These are phyloP conservation scores for Byssochlamys sp. DNA, from an alignment of 2,329 filamentous ascomycete species.

Conservation along the genomic window DNA sequence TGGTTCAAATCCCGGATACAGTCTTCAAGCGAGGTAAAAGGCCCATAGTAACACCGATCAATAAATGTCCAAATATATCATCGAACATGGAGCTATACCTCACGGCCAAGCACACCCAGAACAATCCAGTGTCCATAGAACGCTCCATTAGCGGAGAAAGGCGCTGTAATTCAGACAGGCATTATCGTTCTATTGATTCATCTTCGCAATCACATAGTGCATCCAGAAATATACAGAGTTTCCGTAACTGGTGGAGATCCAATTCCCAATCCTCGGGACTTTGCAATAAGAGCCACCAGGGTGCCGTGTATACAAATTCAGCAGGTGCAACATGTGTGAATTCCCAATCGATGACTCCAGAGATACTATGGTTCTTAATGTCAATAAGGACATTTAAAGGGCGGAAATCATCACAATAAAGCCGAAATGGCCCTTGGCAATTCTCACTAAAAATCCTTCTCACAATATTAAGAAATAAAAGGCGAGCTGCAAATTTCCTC, in stretches of 20 bases:
- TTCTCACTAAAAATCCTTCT: conserved; percentile 7
- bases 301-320: conserved; percentile 12
- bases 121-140: conserved; percentile 16
- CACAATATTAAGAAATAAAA: conserved; percentile 15
- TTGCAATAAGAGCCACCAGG: conserved; percentile 13
- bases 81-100: not conserved
- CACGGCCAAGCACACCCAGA: conserved; percentile 20
- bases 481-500: conserved; percentile 17
- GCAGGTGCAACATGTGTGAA: conserved; percentile 17
- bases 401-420: conserved; percentile 21
- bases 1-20: too few relatives aligned
- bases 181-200: conserved; percentile 8
- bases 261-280: conserved; percentile 17
- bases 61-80: too few relatives aligned
- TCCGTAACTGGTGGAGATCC: conserved; percentile 14
- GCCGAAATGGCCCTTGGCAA: conserved; percentile 15
- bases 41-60: too few relatives aligned
- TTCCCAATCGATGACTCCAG: conserved; percentile 19
- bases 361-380: conserved; percentile 9
- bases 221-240: conserved; percentile 16
- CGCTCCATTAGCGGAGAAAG: conserved; percentile 15
- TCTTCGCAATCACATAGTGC: conserved; percentile 15
- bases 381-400: conserved; percentile 19
- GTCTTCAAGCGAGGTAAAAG: too few relatives aligned
- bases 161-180: conserved; percentile 9